Evolutionary conservation across 169 alveolate species (phyloP).

Genomic region (Eimeria acervulina): DNA sequence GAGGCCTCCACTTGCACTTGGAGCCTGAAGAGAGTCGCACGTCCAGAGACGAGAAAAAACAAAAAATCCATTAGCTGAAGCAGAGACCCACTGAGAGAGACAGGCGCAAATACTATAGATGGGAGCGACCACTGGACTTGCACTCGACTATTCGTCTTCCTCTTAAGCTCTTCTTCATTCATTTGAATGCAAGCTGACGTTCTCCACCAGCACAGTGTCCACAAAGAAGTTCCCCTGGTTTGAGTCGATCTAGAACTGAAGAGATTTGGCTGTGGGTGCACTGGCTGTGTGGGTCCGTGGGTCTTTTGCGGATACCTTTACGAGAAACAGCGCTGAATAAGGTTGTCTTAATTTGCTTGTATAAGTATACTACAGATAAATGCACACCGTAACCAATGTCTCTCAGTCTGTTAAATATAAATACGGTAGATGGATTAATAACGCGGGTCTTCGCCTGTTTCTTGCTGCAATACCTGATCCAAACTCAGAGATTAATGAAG

Average conservation of each 20-base stretch:
- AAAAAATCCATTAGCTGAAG: background rate
- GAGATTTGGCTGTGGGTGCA: no score
- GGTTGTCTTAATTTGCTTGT: no score
- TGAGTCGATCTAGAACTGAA: background rate
- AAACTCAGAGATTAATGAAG: no score
- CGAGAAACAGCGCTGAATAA: no score
- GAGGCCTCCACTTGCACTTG: slow-evolving; percentile 56
- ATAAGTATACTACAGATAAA: no score
- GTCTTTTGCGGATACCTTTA: no score
- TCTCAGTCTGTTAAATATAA: no score
- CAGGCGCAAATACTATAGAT: background rate
- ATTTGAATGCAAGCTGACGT: background rate
- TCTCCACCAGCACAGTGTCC: background rate
- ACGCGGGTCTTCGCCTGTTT: background rate
- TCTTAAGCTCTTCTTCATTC: background rate
- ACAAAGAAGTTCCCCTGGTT: background rate
- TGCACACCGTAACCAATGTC: no score
- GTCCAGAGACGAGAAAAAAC: background rate
- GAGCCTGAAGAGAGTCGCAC: slow-evolving; percentile 10
- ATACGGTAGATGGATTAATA: no score
- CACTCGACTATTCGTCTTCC: background rate
- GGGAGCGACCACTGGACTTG: background rate
- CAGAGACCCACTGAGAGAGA: background rate
- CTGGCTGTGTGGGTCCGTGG: background rate
- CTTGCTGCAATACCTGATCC: no score